Evolutionary conservation across 768 basidiomycete genomes (phyloP), one percentile per base, ranked within the genome.

Genomic region (Amanita pallidorosea): DNA sequence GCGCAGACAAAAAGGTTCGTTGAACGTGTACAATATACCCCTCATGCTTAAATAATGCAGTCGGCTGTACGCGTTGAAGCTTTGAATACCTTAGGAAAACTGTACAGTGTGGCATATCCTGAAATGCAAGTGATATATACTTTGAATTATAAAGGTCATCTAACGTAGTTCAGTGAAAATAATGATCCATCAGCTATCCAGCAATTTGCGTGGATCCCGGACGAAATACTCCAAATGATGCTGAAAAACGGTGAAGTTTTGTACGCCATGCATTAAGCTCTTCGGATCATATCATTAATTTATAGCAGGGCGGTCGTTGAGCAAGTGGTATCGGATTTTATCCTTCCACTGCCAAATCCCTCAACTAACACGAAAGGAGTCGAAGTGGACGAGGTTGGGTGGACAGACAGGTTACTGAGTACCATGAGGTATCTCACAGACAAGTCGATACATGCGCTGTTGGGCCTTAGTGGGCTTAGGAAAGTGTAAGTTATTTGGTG

Each of bases 141-240:
- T 13, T n/a, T 17, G 17, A 18, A 9, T n/a, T 11, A 46, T 27
- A 17, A 53, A 57, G 17, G 59, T 33, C 4, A 15, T 18, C 15
- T 29, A 7, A 33, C 23, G 3, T 41, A 25, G 47, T 36, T 40
- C 45, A 98, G 95, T 55, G 92, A 95, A 62, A 83, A 81, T 53
- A 80, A 81, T 36, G 88, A 92, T 49, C 66, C 74, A 2, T 70
- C 77, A 1, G 91, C 91, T 2, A 73, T 84, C 27, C 59, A 69
- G 13, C 88, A 94, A 42, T 97, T 98, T 60, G 81, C 80, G 0
- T 99, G 96, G 96, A 97, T 99, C 54, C 93, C 96, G 0, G 74
- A 83, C 23, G 70, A 74, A 36, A 70, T 98, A 27, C 68, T 94
- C 7, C 72, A 73, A 37, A 74, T 76, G 54, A 70, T 74, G 7